These are phyloP conservation scores for Neurospora sp. DNA, from an alignment of 495 filamentous ascomycete species.

Conservation along the genomic window DNA sequence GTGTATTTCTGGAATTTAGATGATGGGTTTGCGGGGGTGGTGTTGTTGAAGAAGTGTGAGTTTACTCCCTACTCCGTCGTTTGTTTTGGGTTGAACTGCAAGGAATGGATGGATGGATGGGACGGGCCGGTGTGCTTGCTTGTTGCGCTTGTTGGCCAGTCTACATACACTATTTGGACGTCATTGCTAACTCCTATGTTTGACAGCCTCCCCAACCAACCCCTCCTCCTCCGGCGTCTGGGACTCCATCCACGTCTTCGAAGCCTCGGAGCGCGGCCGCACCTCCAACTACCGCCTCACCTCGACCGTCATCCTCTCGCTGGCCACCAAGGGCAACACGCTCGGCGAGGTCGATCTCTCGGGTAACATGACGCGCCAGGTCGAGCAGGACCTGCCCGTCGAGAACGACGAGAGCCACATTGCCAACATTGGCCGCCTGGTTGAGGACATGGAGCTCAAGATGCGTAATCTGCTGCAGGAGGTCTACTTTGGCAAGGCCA, in stretches of 20 bases:
- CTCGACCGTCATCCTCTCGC: slow-evolving; percentile 86
- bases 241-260: slow-evolving; percentile 99
- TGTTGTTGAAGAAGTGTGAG: slow-evolving; percentile 87
- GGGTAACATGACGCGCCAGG: slow-evolving; percentile 95
- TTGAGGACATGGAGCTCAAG: slow-evolving; percentile 99
- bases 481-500: slow-evolving; percentile 99
- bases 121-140: not conserved
- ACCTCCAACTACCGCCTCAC: slow-evolving; percentile 96
- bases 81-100: not conserved
- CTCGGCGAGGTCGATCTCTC: slow-evolving; percentile 88
- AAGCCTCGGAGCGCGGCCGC: slow-evolving; percentile 81
- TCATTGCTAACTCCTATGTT: not conserved
- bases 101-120: not conserved
- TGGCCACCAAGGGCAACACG: slow-evolving; percentile 57
- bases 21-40: slow-evolving; percentile 94
- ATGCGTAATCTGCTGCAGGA: slow-evolving; percentile 98
- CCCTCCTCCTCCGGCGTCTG: slow-evolving; percentile 73
- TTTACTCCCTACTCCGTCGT: slow-evolving; percentile 1
- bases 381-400: slow-evolving; percentile 80
- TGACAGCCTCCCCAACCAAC: slow-evolving; percentile 28
- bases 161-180: not conserved
- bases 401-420: slow-evolving; percentile 90
- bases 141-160: not conserved
- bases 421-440: slow-evolving; percentile 85
- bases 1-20: slow-evolving; percentile 99